These are phyloP conservation scores for Coemansia brasiliensis DNA, from an alignment of 192 early-diverging fungal species.

Conservation along the genomic window DNA sequence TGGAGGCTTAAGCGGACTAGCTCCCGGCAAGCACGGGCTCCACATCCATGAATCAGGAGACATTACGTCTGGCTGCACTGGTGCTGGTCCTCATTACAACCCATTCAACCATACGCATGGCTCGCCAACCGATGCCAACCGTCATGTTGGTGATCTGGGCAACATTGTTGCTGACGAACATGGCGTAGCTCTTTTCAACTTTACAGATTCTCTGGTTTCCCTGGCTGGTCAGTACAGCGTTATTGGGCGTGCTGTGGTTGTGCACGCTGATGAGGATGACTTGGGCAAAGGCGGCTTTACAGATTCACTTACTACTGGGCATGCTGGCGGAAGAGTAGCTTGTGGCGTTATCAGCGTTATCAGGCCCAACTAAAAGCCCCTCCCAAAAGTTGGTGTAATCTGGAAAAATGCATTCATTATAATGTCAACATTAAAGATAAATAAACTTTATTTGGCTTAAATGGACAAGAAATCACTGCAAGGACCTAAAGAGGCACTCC, in stretches of 20 bases:
- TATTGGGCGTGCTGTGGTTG: constrained; percentile 80
- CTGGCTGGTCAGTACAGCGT: constrained; percentile 73
- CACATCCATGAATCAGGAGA: constrained; percentile 79
- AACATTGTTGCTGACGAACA: constrained; percentile 65
- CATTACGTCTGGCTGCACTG: constrained; percentile 75
- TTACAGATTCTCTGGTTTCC: constrained; percentile 63
- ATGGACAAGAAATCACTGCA: constrained; percentile 18
- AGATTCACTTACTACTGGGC: constrained; percentile 76
- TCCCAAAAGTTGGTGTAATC: constrained; percentile 2
- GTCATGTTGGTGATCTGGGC: constrained; percentile 91
- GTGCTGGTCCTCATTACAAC: constrained; percentile 86
- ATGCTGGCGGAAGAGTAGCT: constrained; percentile 80
- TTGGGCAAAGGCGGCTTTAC: constrained; percentile 74
- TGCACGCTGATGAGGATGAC: constrained; percentile 84
- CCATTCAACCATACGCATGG: constrained; percentile 77
- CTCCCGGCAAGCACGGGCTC: constrained; percentile 79
- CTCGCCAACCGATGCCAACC: constrained; percentile 62
- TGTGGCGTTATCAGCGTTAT: constrained; percentile 89
- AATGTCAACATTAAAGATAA: too few relatives aligned
- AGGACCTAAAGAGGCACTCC: constrained; percentile 17
- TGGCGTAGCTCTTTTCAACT: constrained; percentile 60
- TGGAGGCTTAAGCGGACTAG: constrained; percentile 62
- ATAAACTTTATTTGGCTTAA: background rate
- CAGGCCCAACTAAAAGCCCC: constrained; percentile 11
- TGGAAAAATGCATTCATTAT: background rate